Evolutionary conservation across 345 rosid species (phyloP), one percentile per base, ranked within the genome.

Genomic region (Moringa oleifera): DNA sequence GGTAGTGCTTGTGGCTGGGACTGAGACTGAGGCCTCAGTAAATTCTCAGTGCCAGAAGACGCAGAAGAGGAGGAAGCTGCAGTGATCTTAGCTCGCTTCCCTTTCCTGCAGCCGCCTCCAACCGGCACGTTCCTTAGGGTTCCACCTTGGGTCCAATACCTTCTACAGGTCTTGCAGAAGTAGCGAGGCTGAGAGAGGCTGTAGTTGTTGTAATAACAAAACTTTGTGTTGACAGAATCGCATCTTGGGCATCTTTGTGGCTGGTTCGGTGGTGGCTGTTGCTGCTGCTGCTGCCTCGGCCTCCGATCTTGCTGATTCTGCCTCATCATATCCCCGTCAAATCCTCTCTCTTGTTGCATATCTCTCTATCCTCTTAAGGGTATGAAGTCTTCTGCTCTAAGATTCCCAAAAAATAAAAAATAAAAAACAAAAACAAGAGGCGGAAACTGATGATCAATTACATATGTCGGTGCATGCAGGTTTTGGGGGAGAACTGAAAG

Each of bases 131-230:
- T 86, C 77, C 92, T 74, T 22, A 86, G 70, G 72, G 85, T 86
- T 56, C 92, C 92, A 0, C 92, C 88, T 9, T 79, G 85, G 23
- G 92, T 86, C 92, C 92, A 86, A 47, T 86, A 83, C 58, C 92
- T 69, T 71, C 83, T 69, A 62, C 92, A 86, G 3, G 77, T 59
- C 82, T 86, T 86, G 78, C 92, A 86, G 68, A 83, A 86, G 67
- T 79, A 81, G 16, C 92, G 79, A 50, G 92, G 92, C 81, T 86
- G 92, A 23, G 87, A 70, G 28, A 83, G 77, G 31, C 86, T 86
- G 77, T 83, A 83, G 55, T 86, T 86, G 78, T 83, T 86, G 80
- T 81, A 86, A 61, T 86, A 83, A 75, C 92, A 86, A 63, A 86
- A 86, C 68, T 86, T 86, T 20, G 92, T 83, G 65, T 86, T 78